Evolutionary conservation across 345 rosid genomes (phyloP), one percentile per base, ranked within the genome.

Genomic region (Acer negundo): DNA sequence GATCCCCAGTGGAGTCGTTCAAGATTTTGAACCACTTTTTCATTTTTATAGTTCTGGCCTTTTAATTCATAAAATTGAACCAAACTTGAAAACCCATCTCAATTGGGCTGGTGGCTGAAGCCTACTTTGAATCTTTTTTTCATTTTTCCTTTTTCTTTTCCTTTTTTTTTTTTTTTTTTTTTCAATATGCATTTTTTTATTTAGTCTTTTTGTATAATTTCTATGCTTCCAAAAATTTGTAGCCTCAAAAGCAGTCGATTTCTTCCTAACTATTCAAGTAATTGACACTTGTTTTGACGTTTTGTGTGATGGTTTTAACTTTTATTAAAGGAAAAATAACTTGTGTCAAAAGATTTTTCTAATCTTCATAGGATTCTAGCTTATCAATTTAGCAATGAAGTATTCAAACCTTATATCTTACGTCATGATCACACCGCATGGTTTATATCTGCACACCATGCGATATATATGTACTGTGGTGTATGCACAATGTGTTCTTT

Each of bases 1-100:
- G 90, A 89, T 83, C 89, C 90, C 91, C 90, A 86, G 89, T 79
- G 87, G 88, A 89, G 89, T 89, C 89, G 92, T 7, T 4, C 13
- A 15, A 16, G 0, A 0, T 4, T 53, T 15, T 4, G n/a, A 53
- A 15, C 58, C 19, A 53, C n/a, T 0, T 53, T 53, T 53, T 16
- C 55, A 49, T 3, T 49, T 49, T 35, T 35, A 5, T 31, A 5
- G 35, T 35, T 35, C 35, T 31, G 35, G 6, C 35, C 35, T 31
- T 4, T 35, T 35, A 35, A 35, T 0, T 35, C 55, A 49, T 49
- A 15, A 49, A 42, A 49, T 49, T 15, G 16, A 49, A 49, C 55
- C 55, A 1, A 49, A 49, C 16, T 13, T 49, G 17, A 16, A 42
- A 53, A 16, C n/a, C 58, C 58, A 16, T 15, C 6, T 15, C 55